Percentiles rank a stretch among this genome's conserved stretches.
These are phyloP conservation scores for Arthrobotrys iridis DNA, from an alignment of 2,329 filamentous ascomycete genomes.

Conservation along the genomic window DNA sequence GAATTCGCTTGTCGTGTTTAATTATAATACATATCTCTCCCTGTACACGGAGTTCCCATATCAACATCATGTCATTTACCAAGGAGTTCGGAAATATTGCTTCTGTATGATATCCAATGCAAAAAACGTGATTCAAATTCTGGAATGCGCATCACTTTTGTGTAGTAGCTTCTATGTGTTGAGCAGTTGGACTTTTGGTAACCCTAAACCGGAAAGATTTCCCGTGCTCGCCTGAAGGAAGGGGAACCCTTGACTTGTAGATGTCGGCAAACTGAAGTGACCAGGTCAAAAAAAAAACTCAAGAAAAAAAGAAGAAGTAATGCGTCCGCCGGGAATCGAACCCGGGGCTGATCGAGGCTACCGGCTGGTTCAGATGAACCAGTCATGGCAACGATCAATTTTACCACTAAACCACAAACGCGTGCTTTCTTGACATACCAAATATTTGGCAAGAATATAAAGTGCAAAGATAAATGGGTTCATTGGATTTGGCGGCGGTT, in stretches of 20 bases:
- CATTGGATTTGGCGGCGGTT: no score
- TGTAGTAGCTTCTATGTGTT: not conserved
- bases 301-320: conserved; percentile 25
- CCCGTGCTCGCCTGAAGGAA: no score
- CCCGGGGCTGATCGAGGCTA: conserved; percentile 41
- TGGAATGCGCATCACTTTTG: no score
- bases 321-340: conserved; percentile 53
- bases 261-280: no score
- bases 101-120: conserved; percentile 8
- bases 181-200: not conserved
- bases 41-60: not conserved
- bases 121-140: not conserved
- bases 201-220: no score
- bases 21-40: not conserved
- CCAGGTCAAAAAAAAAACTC: not conserved
- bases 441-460: not conserved
- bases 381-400: conserved; percentile 47
- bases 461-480: no score
- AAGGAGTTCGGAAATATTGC: not conserved
- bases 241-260: no score
- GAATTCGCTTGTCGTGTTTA: not conserved
- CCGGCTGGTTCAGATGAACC: not conserved
- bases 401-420: conserved; percentile 54
- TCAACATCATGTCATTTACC: not conserved
- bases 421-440: conserved; percentile 15